Evolutionary conservation across 2,329 filamentous ascomycete genomes (phyloP).

Genomic region (Beauveria pseudobassiana): DNA sequence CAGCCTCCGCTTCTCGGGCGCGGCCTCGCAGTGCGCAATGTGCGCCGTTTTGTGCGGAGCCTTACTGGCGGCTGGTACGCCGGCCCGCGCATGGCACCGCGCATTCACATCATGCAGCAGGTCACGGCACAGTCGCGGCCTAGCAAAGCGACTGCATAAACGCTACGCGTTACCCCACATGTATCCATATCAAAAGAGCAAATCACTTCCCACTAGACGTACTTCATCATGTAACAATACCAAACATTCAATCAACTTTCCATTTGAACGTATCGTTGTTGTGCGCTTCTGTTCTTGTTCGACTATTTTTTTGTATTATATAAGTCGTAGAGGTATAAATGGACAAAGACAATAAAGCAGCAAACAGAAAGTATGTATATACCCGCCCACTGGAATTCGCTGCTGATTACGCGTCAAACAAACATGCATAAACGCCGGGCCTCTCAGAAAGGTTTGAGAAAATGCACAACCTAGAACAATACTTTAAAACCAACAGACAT

Average conservation of each 20-base stretch:
- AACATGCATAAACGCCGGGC: background rate
- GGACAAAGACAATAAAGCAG: background rate
- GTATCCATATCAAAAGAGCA: background rate
- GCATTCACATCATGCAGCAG: conserved; percentile 42
- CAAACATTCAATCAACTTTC: no score
- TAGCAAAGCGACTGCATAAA: background rate
- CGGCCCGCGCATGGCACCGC: conserved; percentile 53
- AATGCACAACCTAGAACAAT: background rate
- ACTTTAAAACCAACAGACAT: background rate
- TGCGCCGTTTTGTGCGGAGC: conserved; percentile 34
- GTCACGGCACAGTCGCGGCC: background rate
- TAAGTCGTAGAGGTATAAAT: background rate
- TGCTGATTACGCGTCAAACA: background rate
- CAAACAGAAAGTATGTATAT: background rate
- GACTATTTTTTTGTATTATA: background rate
- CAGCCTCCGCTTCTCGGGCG: conserved; percentile 34
- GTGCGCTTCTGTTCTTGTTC: background rate
- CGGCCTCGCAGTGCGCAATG: conserved; percentile 30
- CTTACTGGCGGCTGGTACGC: conserved; percentile 57
- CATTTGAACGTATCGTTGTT: no score
- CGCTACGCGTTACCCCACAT: background rate
- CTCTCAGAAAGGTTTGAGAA: background rate
- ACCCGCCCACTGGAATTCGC: background rate
- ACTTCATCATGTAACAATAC: no score
- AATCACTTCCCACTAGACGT: no score